These are phyloP conservation scores for Plasmodium vinckei DNA, from an alignment of 169 alveolate species.

Conservation along the genomic window DNA sequence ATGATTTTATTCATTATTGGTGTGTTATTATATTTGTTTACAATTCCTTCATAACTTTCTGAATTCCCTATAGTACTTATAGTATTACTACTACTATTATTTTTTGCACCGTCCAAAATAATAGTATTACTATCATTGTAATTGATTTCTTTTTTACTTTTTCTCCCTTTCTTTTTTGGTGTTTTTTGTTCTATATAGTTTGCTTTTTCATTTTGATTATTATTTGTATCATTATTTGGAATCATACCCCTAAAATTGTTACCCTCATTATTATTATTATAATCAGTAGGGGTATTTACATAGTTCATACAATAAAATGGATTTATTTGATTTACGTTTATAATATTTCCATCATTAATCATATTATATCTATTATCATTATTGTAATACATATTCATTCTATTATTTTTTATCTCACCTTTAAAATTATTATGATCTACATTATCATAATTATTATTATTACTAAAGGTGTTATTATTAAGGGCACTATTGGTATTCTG, in stretches of 20 bases:
- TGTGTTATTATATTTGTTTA: constrained; percentile 1
- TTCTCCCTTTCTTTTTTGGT: not conserved
- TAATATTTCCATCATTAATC: not conserved
- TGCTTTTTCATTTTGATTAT: not conserved
- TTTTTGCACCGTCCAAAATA: no score
- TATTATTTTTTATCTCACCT: not conserved
- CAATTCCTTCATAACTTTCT: not conserved
- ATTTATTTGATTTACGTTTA: not conserved
- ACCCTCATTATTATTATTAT: not conserved
- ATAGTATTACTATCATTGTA: not conserved
- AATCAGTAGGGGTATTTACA: not conserved
- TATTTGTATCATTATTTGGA: not conserved
- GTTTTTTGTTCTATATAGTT: not conserved
- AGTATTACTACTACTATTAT: no score
- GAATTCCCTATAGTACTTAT: no score
- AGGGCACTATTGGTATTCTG: not conserved
- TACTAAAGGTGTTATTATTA: not conserved
- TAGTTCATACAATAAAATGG: not conserved
- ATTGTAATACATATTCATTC: not conserved
- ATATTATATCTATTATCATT: not conserved
- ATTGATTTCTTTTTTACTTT: not conserved
- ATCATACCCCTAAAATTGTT: not conserved
- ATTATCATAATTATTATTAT: not conserved
- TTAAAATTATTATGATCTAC: not conserved
- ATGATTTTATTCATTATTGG: not conserved